Evolutionary conservation across 148 eudicot species (phyloP), one percentile per base, ranked within the genome.

Genomic region (Linanthus parryae): DNA sequence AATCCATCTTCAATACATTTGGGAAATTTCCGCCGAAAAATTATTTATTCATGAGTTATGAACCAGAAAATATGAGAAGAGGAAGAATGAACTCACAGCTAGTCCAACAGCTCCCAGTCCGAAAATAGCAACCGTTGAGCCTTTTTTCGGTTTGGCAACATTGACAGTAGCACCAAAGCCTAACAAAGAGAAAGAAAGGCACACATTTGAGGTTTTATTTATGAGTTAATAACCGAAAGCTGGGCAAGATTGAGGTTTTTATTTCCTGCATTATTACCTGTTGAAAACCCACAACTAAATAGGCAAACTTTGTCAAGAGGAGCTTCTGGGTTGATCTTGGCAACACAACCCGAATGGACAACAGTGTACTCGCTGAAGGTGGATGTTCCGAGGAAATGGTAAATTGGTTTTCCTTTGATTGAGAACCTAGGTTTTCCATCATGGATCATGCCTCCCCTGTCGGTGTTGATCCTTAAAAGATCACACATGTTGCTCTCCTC

Each of bases 21-120:
- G n/a, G n/a, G n/a, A n/a, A n/a, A n/a, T n/a, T n/a, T n/a, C n/a
- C n/a, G n/a, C n/a, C n/a, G n/a, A n/a, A n/a, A n/a, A n/a, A n/a
- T n/a, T n/a, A n/a, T n/a, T n/a, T n/a, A n/a, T n/a, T n/a, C n/a
- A n/a, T n/a, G n/a, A n/a, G n/a, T n/a, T n/a, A n/a, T n/a, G n/a
- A n/a, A n/a, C n/a, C n/a, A n/a, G n/a, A n/a, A n/a, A n/a, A n/a
- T n/a, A n/a, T n/a, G n/a, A n/a, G n/a, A n/a, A n/a, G n/a, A n/a
- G n/a, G n/a, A n/a, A n/a, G n/a, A 39, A 18, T 27, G 17, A 38
- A 80, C 97, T 82, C 65, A 89, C 95, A 46, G 88, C 95, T 48
- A 85, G 82, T 59, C 91, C 95, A 9, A 84, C 97, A 47, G 97
- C 90, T 26, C 97, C 95, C 40, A 85, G 60, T 57, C 95, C 90